Evolutionary conservation across 805 yeast species (phyloP), one percentile per base, ranked within the genome.

Genomic region (Teunomyces stri): DNA sequence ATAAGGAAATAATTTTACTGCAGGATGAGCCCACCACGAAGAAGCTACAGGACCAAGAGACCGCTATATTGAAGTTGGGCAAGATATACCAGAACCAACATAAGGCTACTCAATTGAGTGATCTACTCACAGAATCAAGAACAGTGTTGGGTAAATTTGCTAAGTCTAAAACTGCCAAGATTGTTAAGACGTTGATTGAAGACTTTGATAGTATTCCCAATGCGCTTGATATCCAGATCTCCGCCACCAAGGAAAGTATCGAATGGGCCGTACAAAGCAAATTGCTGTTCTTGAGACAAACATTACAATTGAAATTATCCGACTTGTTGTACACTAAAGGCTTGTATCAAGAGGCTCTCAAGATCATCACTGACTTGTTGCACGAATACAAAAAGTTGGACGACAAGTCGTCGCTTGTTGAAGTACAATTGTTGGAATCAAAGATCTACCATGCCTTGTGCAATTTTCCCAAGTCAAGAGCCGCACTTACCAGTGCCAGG

Each of bases 341-440:
- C 47, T 70, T 74, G 18, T 87, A 81, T 67, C 81, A 81, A 52
- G 87, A 82, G 41, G 84, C 97, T 3, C 71, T 94, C 42, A 74
- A 79, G 43, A 79, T 90, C 51, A 87, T 91, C 52, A 81, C 83
- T 51, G 76, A 76, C 12, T 76, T 94, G 56, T 75, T 92, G 55
- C 76, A 78, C 54, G 97, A 94, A 66, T 89, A 92, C 66, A 94
- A 92, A 70, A 87, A 89, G 62, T 76, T 94, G 55, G 99, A 94
- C 66, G 99, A 94, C 69, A 94, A 94, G 68, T 85, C 94, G 44
- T 89, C 96, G 28, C 79, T 94, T 45, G 96, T 94, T 11, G 99
- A 94, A 66, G 97, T 94, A 31, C 98, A 94, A 69, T 73, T 94
- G 54, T 79, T 94, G 53, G 98, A 94, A 66, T 79, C 94, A 16